Conservation (phyloP, 305 asterid species). For the Fraxinus angustifolia region DNA sequence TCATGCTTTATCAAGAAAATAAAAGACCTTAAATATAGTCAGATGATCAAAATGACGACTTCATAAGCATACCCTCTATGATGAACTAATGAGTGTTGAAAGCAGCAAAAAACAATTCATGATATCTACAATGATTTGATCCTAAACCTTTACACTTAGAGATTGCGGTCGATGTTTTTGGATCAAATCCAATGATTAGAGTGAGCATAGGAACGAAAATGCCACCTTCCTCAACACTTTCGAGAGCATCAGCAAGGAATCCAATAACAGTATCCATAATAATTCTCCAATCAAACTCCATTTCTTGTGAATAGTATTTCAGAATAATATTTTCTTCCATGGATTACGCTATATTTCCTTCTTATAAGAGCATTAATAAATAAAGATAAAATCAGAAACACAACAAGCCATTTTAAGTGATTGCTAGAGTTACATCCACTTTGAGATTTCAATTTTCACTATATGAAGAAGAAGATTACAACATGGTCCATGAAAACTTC, state of each 20-base stretch:
- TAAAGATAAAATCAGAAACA: background rate
- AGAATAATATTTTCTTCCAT: background rate
- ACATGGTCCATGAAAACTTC: background rate
- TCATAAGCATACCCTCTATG: background rate
- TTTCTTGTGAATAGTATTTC: constrained; percentile 32
- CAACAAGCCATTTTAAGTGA: background rate
- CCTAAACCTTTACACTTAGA: constrained; percentile 44
- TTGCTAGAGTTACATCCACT: background rate
- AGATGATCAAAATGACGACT: background rate
- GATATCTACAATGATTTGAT: background rate
- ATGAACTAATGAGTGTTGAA: background rate
- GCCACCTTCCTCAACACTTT: constrained; percentile 70
- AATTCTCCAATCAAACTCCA: constrained; percentile 57
- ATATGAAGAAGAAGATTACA: background rate
- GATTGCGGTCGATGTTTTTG: constrained; percentile 59
- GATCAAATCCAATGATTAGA: constrained; percentile 56
- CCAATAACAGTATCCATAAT: constrained; percentile 51
- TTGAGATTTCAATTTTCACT: background rate
- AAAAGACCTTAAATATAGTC: background rate
- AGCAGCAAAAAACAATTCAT: background rate
- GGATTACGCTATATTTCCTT: background rate
- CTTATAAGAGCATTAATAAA: background rate
- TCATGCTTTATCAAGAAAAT: background rate
- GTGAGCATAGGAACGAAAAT: constrained; percentile 66
- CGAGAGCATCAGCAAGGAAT: constrained; percentile 69